phyloP scores from a whole-genome alignment of 1,139 yeast species.

The Debaryomyces nepalensis region DNA sequence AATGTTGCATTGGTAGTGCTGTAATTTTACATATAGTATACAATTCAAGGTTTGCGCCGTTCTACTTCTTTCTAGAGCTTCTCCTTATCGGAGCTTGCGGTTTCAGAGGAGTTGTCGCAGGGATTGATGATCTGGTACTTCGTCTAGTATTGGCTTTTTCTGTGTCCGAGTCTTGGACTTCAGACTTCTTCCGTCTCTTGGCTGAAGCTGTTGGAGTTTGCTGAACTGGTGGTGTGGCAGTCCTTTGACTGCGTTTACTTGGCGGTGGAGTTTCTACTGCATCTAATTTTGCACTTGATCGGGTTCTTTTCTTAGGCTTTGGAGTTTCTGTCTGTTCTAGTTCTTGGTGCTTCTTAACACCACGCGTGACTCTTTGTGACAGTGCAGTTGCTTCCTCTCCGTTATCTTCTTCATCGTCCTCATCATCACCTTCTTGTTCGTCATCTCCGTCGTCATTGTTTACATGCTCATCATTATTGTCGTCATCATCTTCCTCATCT shows the following conservation, averaged over 20 bases:
- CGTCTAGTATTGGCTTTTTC: constrained; percentile 16
- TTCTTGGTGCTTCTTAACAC: constrained; percentile 12
- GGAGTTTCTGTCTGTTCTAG: constrained; percentile 14
- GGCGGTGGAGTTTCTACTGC: constrained; percentile 19
- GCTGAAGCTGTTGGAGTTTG: constrained; percentile 16
- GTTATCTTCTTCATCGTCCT: constrained; percentile 18
- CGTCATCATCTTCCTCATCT: constrained; percentile 18
- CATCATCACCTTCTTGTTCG: constrained; percentile 23
- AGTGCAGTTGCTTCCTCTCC: constrained; percentile 18
- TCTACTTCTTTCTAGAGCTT: constrained; percentile 31
- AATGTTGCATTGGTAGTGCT: too few relatives aligned
- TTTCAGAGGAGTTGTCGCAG: constrained; percentile 20
- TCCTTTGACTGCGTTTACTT: constrained; percentile 20
- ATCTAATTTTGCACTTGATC: constrained; percentile 31
- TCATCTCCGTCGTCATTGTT: constrained; percentile 17
- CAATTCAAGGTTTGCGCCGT: background rate
- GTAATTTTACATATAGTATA: too few relatives aligned
- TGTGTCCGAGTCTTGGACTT: constrained; percentile 25
- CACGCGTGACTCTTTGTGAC: constrained; percentile 19
- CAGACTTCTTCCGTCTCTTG: constrained; percentile 34
- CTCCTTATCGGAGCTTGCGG: constrained; percentile 28
- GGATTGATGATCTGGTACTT: constrained; percentile 16
- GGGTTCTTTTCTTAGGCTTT: constrained; percentile 32
- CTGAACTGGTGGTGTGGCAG: constrained; percentile 19
- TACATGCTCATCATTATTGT: constrained; percentile 17